Evolutionary conservation across 2,329 filamentous ascomycete species (phyloP).

Genomic region (Pyrenophora seminiperda): DNA sequence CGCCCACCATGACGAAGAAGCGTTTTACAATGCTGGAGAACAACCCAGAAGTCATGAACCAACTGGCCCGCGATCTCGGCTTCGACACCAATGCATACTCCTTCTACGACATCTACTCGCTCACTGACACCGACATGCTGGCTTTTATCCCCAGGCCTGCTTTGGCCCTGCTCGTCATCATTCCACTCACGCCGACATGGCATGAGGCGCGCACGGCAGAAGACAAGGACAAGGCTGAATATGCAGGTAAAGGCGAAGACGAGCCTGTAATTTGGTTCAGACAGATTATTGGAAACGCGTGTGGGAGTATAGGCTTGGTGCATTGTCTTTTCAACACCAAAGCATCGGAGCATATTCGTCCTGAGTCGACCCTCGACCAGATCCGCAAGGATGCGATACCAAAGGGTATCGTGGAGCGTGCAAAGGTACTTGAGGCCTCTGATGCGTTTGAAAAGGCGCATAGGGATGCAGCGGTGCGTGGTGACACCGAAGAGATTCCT

Average conservation of each 20-base stretch:
- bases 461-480: conserved; percentile 49
- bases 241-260: conserved; percentile 53
- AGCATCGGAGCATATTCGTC: conserved; percentile 50
- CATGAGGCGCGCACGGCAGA: conserved; percentile 50
- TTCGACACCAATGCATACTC: conserved; percentile 50
- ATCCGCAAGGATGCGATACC: conserved; percentile 54
- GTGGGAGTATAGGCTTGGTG: conserved; percentile 63
- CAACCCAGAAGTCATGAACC: conserved; percentile 60
- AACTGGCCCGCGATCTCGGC: conserved; percentile 57
- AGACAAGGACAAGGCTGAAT: conserved; percentile 49
- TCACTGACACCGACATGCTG: conserved; percentile 57
- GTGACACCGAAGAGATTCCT: conserved; percentile 45
- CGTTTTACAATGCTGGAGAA: conserved; percentile 52
- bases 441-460: conserved; percentile 52
- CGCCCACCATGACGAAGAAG: conserved; percentile 32
- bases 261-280: conserved; percentile 64
- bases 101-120: conserved; percentile 61
- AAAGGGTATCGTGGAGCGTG: conserved; percentile 54
- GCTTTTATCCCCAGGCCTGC: conserved; percentile 58
- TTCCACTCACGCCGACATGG: conserved; percentile 50
- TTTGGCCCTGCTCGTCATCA: conserved; percentile 61
- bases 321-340: conserved; percentile 60
- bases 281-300: conserved; percentile 64
- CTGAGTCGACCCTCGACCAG: conserved; percentile 52
- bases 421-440: conserved; percentile 58